Base-by-base conservation (phyloP, 1,284 basidiomycete species). In the Paramarasmius palmivorus region DNA sequence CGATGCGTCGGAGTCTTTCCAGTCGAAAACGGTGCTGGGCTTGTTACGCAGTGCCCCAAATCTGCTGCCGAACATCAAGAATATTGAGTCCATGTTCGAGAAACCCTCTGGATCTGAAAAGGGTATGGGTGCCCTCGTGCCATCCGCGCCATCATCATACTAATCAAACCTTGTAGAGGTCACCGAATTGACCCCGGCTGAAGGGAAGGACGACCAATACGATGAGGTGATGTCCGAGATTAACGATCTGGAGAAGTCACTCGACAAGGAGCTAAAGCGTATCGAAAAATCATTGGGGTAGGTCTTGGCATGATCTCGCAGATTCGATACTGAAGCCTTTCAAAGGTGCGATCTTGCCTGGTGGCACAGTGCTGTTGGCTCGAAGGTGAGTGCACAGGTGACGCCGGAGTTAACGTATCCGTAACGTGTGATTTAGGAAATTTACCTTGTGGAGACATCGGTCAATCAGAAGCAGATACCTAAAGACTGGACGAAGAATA, bases 281-380 rank as follows among this genome's bases (percentile, higher is more conserved):
- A 77, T 88, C 40, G 73, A 83, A 69, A 79, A 81, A 63, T 75
- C 83, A 61, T 67, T 84, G 29, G 79, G 82, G 84, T 86, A 65
- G 57, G 71, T 56, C 32, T 22, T 48, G 49, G 35, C 45, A 49
- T 55, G 35, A 17, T 10, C 55, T 22, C 51, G 38, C 15, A 26
- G 17, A 40, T 37, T 35, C 39, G 51, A 23, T 19, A 9, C 40
- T 2, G 58, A 36, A 50, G 32, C 39, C 14, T 39, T 54, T 42
- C 48, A 12, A 53, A 87, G 84, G 22, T 69, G 66, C 60, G 77
- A 82, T 44, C 67, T 93, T 50, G 73, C 72, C 9, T 95, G 86
- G 71, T 94, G 93, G 92, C 91, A 95, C 62, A 93, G 90, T 61
- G 82, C 83, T 2, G 76, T 79, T 49, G 93, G 93, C 8, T 90